phyloP scores from a whole-genome alignment of 495 filamentous ascomycete genomes.

The Tetracladium setigerum region DNA sequence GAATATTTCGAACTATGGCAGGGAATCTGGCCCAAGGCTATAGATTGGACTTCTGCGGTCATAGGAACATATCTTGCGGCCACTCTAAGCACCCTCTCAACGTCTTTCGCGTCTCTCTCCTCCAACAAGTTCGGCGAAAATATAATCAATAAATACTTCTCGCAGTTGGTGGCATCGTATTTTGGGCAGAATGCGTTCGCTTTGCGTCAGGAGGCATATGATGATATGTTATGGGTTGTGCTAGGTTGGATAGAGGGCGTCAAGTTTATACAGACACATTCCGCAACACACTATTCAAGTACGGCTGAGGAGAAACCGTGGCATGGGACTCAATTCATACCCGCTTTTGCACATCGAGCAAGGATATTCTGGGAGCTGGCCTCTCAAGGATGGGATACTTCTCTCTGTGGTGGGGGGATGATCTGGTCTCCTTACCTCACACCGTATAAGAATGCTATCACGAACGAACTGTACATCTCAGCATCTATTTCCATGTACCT shows the following conservation, averaged over 20 bases:
- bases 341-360: constrained; percentile 76
- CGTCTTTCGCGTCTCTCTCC: constrained; percentile 22
- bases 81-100: constrained; percentile 55
- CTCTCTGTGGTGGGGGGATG: constrained; percentile 85
- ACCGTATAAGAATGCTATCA: constrained; percentile 97
- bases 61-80: constrained; percentile 73
- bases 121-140: constrained; percentile 53
- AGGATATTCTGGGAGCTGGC: constrained; percentile 87
- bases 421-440: constrained; percentile 75
- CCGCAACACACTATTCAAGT: constrained; percentile 14
- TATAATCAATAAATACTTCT: constrained; percentile 73
- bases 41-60: constrained; percentile 94
- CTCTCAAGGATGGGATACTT: constrained; percentile 70
- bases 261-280: constrained; percentile 62
- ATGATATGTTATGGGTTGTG: constrained; percentile 97
- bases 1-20: constrained; percentile 68
- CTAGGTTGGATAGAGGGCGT: constrained; percentile 83
- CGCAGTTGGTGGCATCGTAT: constrained; percentile 66
- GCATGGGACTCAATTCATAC: constrained; percentile 71
- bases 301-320: constrained; percentile 37
- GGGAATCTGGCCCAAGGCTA: constrained; percentile 78
- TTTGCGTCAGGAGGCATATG: constrained; percentile 75
- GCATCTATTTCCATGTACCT: constrained; percentile 87
- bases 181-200: constrained; percentile 78
- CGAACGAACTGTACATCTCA: constrained; percentile 84